Evolutionary conservation across 768 basidiomycete genomes (phyloP).

Genomic region (Pleurotus sapidus): DNA sequence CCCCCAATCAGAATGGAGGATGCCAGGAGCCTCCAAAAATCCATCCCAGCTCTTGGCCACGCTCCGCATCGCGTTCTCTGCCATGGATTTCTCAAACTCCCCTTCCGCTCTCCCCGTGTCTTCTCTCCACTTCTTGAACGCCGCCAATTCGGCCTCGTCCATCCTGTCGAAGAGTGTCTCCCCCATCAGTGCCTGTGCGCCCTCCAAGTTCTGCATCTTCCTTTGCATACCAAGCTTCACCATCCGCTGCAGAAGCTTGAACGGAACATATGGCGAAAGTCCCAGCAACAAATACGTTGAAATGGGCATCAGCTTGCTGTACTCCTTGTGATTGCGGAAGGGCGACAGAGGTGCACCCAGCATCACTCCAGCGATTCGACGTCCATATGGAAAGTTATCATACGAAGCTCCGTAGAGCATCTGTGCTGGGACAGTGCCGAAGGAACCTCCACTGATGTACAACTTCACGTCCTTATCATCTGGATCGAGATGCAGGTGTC

Average conservation of each 20-base stretch:
- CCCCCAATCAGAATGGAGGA: constrained; percentile 44
- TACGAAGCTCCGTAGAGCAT: constrained; percentile 49
- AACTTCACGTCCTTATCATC: constrained; percentile 25
- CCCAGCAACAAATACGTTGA: constrained; percentile 37
- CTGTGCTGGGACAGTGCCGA: constrained; percentile 44
- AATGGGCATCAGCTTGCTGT: constrained; percentile 37
- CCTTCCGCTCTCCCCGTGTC: constrained; percentile 33
- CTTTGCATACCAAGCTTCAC: constrained; percentile 21
- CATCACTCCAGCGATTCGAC: constrained; percentile 36
- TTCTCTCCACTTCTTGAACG: constrained; percentile 37
- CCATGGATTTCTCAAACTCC: constrained; percentile 32
- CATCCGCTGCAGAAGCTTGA: constrained; percentile 24
- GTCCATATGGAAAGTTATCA: constrained; percentile 41
- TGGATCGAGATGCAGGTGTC: constrained; percentile 34
- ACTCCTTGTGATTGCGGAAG: constrained; percentile 33
- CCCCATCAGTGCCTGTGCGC: constrained; percentile 34
- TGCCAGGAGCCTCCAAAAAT: constrained; percentile 28
- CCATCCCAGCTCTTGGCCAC: constrained; percentile 43
- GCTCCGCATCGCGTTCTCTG: constrained; percentile 34
- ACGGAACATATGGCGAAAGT: constrained; percentile 27
- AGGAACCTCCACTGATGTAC: constrained; percentile 47
- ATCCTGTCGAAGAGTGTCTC: constrained; percentile 28
- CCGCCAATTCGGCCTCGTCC: constrained; percentile 29
- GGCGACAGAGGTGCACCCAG: constrained; percentile 38
- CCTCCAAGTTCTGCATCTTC: constrained; percentile 31